A percentile compares a stretch with the other conserved stretches of the same genome.
These are phyloP conservation scores for Pichiaceae sp. DNA, from an alignment of 1,139 yeast species.

Conservation along the genomic window DNA sequence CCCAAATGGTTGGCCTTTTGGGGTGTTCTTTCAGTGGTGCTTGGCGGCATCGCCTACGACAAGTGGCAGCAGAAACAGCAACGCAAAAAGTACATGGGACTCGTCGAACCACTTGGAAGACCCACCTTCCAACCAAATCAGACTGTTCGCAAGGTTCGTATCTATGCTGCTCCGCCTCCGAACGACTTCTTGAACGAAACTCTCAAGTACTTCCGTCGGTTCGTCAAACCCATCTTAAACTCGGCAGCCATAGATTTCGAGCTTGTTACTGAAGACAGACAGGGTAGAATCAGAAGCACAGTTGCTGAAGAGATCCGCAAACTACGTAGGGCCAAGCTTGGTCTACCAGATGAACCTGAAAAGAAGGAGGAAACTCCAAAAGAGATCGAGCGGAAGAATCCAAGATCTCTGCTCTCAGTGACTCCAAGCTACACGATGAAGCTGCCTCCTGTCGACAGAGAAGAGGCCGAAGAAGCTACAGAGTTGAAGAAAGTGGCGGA, in stretches of 20 bases:
- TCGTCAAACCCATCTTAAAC: constrained; percentile 79
- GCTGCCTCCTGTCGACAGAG: not conserved
- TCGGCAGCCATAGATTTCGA: constrained; percentile 86
- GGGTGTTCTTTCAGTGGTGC: constrained; percentile 54
- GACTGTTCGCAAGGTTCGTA: constrained; percentile 68
- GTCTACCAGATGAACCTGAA: constrained; percentile 9
- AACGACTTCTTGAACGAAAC: constrained; percentile 81
- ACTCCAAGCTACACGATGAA: constrained; percentile 4
- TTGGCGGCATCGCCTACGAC: constrained; percentile 76
- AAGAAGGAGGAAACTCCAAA: not conserved
- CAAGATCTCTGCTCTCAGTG: constrained; percentile 3
- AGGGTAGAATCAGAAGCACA: constrained; percentile 75
- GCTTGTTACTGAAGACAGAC: constrained; percentile 64
- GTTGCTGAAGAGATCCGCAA: constrained; percentile 82
- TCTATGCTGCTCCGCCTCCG: constrained; percentile 93
- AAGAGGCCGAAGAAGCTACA: constrained; percentile 15
- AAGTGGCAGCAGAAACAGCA: constrained; percentile 61
- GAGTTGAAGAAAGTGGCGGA: constrained; percentile 32
- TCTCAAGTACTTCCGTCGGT: constrained; percentile 64
- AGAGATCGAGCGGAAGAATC: constrained; percentile 2
- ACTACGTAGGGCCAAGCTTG: constrained; percentile 32
- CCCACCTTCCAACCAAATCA: constrained; percentile 34
- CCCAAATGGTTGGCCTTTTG: constrained; percentile 92
- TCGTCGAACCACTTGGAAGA: constrained; percentile 34
- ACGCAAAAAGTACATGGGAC: constrained; percentile 57